phyloP scores from a whole-genome alignment of 129 eudicot genomes.

The Cynara cardunculus region DNA sequence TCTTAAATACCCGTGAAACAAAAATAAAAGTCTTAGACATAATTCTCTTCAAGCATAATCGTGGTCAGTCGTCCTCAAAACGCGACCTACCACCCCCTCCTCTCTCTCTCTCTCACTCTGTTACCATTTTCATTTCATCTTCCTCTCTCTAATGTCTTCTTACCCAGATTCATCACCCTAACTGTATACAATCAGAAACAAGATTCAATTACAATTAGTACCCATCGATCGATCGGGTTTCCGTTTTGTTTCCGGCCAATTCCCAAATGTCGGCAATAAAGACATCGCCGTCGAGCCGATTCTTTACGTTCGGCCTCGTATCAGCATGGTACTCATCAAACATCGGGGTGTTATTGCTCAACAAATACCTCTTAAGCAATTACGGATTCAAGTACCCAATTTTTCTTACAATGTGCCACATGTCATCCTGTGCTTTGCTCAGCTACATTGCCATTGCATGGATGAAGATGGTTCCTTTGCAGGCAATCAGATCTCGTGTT shows the following conservation, averaged over 20 bases:
- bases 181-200: neutral
- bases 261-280: slow-evolving; percentile 44
- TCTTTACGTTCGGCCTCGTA: slow-evolving; percentile 54
- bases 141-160: neutral
- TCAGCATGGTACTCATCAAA: slow-evolving; percentile 75
- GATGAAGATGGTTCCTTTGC: slow-evolving; percentile 71
- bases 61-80: slow-evolving; percentile 27
- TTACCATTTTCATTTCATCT: slow-evolving; percentile 7
- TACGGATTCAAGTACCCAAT: slow-evolving; percentile 77
- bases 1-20: too few species aligned
- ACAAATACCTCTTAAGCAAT: slow-evolving; percentile 66
- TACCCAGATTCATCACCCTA: neutral
- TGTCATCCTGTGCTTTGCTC: slow-evolving; percentile 68
- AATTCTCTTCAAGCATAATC: neutral
- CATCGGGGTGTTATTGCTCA: slow-evolving; percentile 65
- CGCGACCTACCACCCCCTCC: slow-evolving; percentile 19
- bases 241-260: neutral
- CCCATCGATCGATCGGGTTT: neutral
- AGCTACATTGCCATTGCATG: slow-evolving; percentile 77
- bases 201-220: neutral
- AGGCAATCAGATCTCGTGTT: slow-evolving; percentile 52
- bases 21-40: too few species aligned
- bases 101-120: slow-evolving; percentile 20
- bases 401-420: slow-evolving; percentile 76
- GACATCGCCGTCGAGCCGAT: slow-evolving; percentile 31